Conservation (phyloP, 2,329 filamentous ascomycete genomes). For the Emmonsiellopsis sp. region DNA sequence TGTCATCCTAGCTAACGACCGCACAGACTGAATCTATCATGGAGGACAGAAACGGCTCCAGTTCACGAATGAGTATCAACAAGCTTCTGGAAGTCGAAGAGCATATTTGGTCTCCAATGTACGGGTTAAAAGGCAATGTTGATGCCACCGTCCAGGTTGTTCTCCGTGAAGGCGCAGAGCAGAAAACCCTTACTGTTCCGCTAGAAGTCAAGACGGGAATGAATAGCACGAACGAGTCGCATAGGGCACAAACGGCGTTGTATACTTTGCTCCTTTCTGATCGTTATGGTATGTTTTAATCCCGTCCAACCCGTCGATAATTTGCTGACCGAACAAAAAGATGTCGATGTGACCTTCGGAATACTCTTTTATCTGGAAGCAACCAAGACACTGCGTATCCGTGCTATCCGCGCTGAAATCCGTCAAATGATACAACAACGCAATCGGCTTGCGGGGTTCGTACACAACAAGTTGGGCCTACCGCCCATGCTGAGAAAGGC, state of each 20-base stretch:
- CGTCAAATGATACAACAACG: conserved; percentile 95
- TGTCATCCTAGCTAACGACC: conserved; percentile 18
- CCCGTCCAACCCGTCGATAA: neutral
- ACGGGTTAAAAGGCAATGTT: conserved; percentile 93
- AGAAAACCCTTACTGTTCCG: conserved; percentile 69
- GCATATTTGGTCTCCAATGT: conserved; percentile 97
- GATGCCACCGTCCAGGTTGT: conserved; percentile 90
- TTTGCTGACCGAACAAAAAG: conserved; percentile 29
- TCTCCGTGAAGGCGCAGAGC: conserved; percentile 60
- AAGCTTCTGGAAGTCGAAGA: conserved; percentile 96
- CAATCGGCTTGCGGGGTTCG: conserved; percentile 77
- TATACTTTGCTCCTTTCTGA: conserved; percentile 91
- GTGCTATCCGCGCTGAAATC: conserved; percentile 76
- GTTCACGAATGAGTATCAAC: conserved; percentile 73
- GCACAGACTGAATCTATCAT: conserved; percentile 58
- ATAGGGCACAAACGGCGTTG: conserved; percentile 87
- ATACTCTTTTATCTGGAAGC: conserved; percentile 93
- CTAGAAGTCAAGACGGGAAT: conserved; percentile 95
- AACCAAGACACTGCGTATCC: conserved; percentile 75
- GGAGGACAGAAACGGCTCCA: conserved; percentile 68
- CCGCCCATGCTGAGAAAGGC: conserved; percentile 79
- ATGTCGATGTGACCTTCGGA: conserved; percentile 82
- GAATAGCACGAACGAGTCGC: conserved; percentile 64
- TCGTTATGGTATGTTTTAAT: conserved; percentile 56
- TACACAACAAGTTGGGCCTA: conserved; percentile 71